Base-by-base conservation (phyloP, 352 stramenopile genomes). In the Phytopythium ostracodes region DNA sequence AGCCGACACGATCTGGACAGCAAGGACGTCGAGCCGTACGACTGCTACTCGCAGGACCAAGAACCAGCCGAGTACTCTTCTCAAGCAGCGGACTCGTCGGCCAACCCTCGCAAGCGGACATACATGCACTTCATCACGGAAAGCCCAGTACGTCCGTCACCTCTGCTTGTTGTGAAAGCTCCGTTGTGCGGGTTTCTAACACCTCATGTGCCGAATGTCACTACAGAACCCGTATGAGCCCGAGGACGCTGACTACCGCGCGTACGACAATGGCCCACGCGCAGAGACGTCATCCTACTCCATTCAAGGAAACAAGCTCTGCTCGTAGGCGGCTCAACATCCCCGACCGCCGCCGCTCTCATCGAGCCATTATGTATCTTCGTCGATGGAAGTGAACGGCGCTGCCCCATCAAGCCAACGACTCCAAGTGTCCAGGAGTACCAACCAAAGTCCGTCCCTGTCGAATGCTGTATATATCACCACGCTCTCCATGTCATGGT, bases 91-190 rank as follows among this genome's bases (percentile, higher is more conserved):
- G 40, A 52, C 15, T 47, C 53, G 4, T 56, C 56, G 35, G 68
- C 70, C 58, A 70, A 65, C 29, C 77, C 83, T 5, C 67, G 81
- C 40, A 92, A 91, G 68, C 81, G 83, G 29, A 72, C 84, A 38
- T 91, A 79, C 73, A 89, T 87, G 76, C 81, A 92, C 63, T 89
- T 90, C 72, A 78, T 90, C 66, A 88, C 77, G 18, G 78, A 92
- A 25, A 68, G 69, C 40, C 53, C 68, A 60, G 75, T 84, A 67
- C 51, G 74, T 77, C n/a, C n/a, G n/a, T n/a, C n/a, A 17, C 22
- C 14, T 35, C 12, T 12, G 22, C 33, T 25, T 38, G 5, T 33
- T 14, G 10, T 62, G 33, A 18, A 31, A n/a, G 20, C 53, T 49
- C n/a, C 18, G 9, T 60, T 5, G 11, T 15, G 29, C 17, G 18